phyloP scores from a whole-genome alignment of 176 grass and related monocot genomes.

The Oryza coarctata region DNA sequence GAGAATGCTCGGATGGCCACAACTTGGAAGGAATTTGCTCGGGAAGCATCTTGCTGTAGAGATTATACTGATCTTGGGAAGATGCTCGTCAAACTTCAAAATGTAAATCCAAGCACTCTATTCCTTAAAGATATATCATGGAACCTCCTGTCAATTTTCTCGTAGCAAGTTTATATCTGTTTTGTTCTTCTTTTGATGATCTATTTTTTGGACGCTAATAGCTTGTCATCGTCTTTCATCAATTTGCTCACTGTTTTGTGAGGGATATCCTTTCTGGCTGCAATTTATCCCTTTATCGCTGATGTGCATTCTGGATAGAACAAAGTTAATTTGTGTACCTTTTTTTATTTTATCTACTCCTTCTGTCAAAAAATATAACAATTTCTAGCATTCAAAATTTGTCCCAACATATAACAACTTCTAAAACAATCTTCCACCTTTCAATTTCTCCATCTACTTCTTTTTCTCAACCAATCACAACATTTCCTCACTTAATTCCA shows the following conservation, averaged over 20 bases:
- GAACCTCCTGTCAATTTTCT: not conserved
- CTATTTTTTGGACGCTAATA: not conserved
- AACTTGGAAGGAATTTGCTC: conserved; percentile 84
- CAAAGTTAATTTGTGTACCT: not conserved
- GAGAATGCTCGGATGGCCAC: conserved; percentile 70
- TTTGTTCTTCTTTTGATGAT: not conserved
- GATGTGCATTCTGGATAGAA: not conserved
- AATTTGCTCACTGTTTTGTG: conserved; percentile 7
- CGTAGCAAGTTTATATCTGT: not conserved
- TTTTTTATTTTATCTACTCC: not conserved
- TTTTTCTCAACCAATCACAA: too few relatives aligned
- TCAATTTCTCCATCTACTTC: too few relatives aligned
- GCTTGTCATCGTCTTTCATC: not conserved
- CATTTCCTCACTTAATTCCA: too few relatives aligned
- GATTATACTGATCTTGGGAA: conserved; percentile 87
- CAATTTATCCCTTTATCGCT: not conserved
- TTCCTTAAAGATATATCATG: conserved; percentile 21
- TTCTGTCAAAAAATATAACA: too few relatives aligned
- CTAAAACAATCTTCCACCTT: too few relatives aligned
- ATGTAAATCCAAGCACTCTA: conserved; percentile 52
- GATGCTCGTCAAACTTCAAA: conserved; percentile 91
- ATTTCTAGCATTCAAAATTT: too few relatives aligned
- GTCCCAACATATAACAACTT: too few relatives aligned
- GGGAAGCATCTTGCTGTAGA: conserved; percentile 69
- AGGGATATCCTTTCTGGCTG: conserved; percentile 10